phyloP scores from a whole-genome alignment of 129 eudicot genomes.

The Kitagawia praeruptora region DNA sequence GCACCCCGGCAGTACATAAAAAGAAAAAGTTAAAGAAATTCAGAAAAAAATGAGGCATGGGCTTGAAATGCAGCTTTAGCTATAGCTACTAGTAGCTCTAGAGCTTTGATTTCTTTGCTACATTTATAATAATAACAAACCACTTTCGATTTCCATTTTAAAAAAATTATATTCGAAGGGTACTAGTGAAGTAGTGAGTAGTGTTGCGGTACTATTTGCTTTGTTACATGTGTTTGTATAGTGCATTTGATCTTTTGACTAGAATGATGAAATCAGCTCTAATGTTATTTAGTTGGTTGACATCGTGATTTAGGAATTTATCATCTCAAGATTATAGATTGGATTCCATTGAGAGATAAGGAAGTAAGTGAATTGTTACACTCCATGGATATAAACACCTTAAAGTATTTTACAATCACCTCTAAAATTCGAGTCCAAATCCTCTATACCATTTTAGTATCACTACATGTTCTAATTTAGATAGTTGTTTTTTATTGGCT shows the following conservation, averaged over 20 bases:
- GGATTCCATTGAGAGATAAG: too few species aligned
- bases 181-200: neutral
- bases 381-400: too few species aligned
- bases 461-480: too few species aligned
- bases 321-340: too few species aligned
- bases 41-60: neutral
- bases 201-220: neutral
- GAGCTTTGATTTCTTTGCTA: neutral
- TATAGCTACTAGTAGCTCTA: constrained; percentile 2
- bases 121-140: neutral
- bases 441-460: too few species aligned
- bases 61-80: neutral
- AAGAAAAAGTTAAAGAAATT: neutral
- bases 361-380: too few species aligned
- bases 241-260: neutral
- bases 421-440: too few species aligned
- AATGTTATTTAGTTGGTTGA: too few species aligned
- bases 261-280: neutral
- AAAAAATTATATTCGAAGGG: neutral
- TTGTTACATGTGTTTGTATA: neutral
- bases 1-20: neutral
- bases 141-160: neutral
- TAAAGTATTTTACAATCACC: too few species aligned
- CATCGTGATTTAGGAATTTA: too few species aligned
- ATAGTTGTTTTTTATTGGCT: too few species aligned